Base-by-base conservation (phyloP, 352 stramenopile species). In the Aphanomyces cochlioides region DNA sequence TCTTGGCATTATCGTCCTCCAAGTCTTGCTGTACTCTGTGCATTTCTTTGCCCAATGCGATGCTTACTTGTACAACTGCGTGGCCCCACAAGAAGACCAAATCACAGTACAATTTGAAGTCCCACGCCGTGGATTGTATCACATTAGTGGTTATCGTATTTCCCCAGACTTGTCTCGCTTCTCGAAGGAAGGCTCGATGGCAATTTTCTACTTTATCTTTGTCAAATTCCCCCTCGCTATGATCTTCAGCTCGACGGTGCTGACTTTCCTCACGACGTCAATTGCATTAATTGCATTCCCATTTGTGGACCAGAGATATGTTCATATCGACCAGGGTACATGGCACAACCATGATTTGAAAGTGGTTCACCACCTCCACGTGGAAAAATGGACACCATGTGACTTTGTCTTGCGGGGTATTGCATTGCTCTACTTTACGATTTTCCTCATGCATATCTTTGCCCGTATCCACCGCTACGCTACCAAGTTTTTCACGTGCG, bases 21-120 rank as follows among this genome's bases (percentile, higher is more conserved):
- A 85, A 19, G 61, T 87, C 10, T 69, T 90, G 66, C 74, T 93
- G 40, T 83, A 87, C 39, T 34, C 85, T 54, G 73, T 85, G 8
- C 77, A 78, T 40, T 40, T 85, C 50, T 74, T 91, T 13, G 77
- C 80, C 40, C 72, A 82, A 8, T 54, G 86, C 45, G 85, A 91
- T 68, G 75, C 90, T 13, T 74, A 67, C 40, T 73, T 93, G 38
- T 78, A 87, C 73, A 91, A 93, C 66, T 85, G 83, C 37, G 79
- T 88, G 47, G 78, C 83, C 47, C 76, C 78, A 4, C 59, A 56
- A 34, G 74, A 83, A 38, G 65, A 77, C 41, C 69, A 82, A 10
- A 75, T 79, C 36, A 59, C 38, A 3, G 63, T 69, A 3, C 54
- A 69, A 13, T 69, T 69, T 41, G 7, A 60, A 3, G 63, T 69